Base-by-base conservation (phyloP, 768 basidiomycete genomes). In the Serendipita sp. region DNA sequence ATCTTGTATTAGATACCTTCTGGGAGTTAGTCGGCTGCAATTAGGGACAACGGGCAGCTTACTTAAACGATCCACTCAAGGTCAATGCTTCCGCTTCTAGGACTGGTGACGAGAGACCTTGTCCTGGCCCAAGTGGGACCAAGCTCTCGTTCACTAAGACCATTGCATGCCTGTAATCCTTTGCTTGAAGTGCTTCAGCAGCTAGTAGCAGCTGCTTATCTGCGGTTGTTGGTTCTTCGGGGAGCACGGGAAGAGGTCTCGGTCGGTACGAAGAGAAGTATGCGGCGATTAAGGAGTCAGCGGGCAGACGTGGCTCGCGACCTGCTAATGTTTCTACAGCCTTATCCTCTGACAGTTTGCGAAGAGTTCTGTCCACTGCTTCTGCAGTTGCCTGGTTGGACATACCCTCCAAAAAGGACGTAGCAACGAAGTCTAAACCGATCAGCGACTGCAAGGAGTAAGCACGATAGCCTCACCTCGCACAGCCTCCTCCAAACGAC, bases 221-320 rank as follows among this genome's bases (percentile, higher is more conserved):
- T 3, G 93, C 96, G 44, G 81, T 81, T 0, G 85, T 79, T 0
- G 90, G 85, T 46, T 76, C 79, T 68, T 85, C 86, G 16, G 94
- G 90, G 44, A 94, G 80, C 0, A 75, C 70, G 11, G 89, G 92
- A 47, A 81, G 78, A 4, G 86, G 74, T 51, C 84, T 87, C 90
- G 85, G 78, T 68, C 96, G 85, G 87, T 98, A 98, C 7, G 96
- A 96, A 66, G 91, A 87, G 72, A 98, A 92, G 78, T 98, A 99
- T 0, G 95, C 89, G 11, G 88, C 86, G 68, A 96, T 87, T 75
- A 99, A 96, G 0, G 91, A 91, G 68, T 83, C 81, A 13, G 91
- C 91, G 3, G 95, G 95, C 32, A 98, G 77, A 65, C 85, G 83
- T 0, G 85, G 86, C 75, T 89, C 86, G 41, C 93, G 87, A 2